phyloP scores from a whole-genome alignment of 805 yeast species.

The Saccharomycopsis sp. region DNA sequence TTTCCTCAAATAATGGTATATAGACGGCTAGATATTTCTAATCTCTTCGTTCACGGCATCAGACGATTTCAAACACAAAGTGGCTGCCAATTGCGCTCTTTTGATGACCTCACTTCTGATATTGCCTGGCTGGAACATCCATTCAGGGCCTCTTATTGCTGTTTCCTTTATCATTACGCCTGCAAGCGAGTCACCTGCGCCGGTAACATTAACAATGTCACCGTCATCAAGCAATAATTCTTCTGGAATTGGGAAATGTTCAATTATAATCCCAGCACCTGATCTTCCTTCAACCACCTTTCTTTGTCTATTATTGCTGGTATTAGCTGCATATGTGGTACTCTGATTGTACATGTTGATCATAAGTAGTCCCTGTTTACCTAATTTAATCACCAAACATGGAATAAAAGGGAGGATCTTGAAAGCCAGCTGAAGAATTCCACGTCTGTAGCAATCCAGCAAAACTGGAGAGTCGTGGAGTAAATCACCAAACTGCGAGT shows the following conservation, averaged over 20 bases:
- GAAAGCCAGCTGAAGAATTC: constrained; percentile 58
- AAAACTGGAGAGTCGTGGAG: constrained; percentile 24
- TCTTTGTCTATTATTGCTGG: constrained; percentile 6
- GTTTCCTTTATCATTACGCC: constrained; percentile 53
- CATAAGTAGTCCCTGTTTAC: constrained; percentile 20
- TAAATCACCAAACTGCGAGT: constrained; percentile 38
- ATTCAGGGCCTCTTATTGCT: constrained; percentile 23
- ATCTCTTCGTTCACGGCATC: constrained; percentile 13
- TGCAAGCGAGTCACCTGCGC: constrained; percentile 80
- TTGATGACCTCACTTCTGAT: constrained; percentile 26
- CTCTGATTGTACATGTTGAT: constrained; percentile 31
- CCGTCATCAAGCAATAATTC: constrained; percentile 29
- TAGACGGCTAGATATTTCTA: not conserved
- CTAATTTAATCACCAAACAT: constrained; percentile 25
- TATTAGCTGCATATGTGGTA: constrained; percentile 16
- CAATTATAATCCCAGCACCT: constrained; percentile 49
- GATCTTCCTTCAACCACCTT: constrained; percentile 18
- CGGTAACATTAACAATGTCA: constrained; percentile 61
- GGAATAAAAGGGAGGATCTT: constrained; percentile 73
- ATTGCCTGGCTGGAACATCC: constrained; percentile 30
- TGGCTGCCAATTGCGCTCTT: constrained; percentile 33
- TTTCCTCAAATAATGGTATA: not conserved
- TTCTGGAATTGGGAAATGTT: constrained; percentile 46
- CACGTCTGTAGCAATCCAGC: constrained; percentile 32
- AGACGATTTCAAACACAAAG: constrained; percentile 20